Evolutionary conservation across 2,329 filamentous ascomycete species (phyloP), one percentile per base, ranked within the genome.

Genomic region (Arthrocladium fulminans): DNA sequence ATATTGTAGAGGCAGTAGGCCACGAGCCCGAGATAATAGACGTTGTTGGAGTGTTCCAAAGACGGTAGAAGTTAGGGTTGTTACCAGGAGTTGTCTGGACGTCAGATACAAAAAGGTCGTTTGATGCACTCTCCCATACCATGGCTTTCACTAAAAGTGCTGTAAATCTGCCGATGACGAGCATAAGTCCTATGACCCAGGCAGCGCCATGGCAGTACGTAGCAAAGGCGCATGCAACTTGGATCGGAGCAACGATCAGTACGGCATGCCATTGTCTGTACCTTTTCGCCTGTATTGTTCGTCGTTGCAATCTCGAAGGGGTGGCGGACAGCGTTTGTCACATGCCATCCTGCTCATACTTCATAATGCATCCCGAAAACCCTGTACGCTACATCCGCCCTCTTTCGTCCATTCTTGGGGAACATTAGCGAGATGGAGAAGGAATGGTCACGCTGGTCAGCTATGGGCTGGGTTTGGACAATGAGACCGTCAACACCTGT

Each of bases 141-240:
- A 38, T 3, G n/a, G 29, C 12, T 20, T 50, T 47, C 3, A 51
- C 44, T 1, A 39, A 20, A 15, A 48, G 15, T 3, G 22, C 44
- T 3, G 45, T 40, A 29, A 34, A 13, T 13, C 20, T 25, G 27
- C 22, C 34, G 5, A 38, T 38, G 22, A 51, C 24, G 4, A 47
- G 23, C 7, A 29, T 23, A 22, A 47, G 12, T 19, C 29, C 37
- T 19, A 51, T n/a, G n/a, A 39, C 20, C 49, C 49, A 51, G 17
- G 24, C 30, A 7, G 24, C 45, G 19, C 49, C 49, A 41, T 38
- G 44, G 44, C 49, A 51, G 22, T 34, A 35, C 12, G 43, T 39
- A 17, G 42, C 34, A 30, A 45, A 50, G 3, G 37, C 19, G n/a
- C 22, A 13, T 8, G 32, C 17, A 22, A 30, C 32, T 29, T 35